Conservation (phyloP, 257 asterid species). For the Fraxinus anomala region DNA sequence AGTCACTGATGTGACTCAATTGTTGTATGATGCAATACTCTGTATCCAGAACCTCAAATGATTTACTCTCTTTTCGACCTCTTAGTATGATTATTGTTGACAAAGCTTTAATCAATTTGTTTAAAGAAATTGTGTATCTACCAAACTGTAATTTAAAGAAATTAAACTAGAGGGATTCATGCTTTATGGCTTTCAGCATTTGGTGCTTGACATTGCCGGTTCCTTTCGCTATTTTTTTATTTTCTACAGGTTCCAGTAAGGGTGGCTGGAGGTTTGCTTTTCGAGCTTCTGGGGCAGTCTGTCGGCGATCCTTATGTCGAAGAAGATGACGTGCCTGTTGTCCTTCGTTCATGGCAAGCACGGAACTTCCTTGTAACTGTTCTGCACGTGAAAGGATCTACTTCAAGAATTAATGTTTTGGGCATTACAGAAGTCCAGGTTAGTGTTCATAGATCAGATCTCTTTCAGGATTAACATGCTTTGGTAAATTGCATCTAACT, state of each 20-base stretch:
- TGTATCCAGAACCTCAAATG: not conserved
- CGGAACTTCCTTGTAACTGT: constrained; percentile 77
- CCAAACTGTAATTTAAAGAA: constrained; percentile 8
- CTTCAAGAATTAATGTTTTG: constrained; percentile 71
- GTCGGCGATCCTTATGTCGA: constrained; percentile 84
- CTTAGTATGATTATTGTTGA: constrained; percentile 8
- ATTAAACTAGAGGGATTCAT: not conserved
- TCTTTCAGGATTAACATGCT: constrained; percentile 22
- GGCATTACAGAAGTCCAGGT: constrained; percentile 98
- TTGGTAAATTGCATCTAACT: constrained; percentile 15
- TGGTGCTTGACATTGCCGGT: constrained; percentile 2
- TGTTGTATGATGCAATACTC: constrained; percentile 5
- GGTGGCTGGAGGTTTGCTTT: constrained; percentile 91
- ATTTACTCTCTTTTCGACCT: not conserved
- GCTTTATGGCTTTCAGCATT: constrained; percentile 13
- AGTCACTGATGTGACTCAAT: not conserved
- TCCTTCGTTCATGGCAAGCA: constrained; percentile 93
- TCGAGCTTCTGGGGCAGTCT: constrained; percentile 96
- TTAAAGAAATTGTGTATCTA: not conserved
- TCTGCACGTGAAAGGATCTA: constrained; percentile 77
- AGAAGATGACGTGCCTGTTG: constrained; percentile 93
- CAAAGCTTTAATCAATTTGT: not conserved
- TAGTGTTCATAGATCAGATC: not conserved
- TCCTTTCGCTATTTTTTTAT: constrained; percentile 19
- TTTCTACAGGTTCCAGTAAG: constrained; percentile 84